Evolutionary conservation across 2,329 filamentous ascomycete species (phyloP), one percentile per base, ranked within the genome.

Genomic region (Aureobasidium musti): DNA sequence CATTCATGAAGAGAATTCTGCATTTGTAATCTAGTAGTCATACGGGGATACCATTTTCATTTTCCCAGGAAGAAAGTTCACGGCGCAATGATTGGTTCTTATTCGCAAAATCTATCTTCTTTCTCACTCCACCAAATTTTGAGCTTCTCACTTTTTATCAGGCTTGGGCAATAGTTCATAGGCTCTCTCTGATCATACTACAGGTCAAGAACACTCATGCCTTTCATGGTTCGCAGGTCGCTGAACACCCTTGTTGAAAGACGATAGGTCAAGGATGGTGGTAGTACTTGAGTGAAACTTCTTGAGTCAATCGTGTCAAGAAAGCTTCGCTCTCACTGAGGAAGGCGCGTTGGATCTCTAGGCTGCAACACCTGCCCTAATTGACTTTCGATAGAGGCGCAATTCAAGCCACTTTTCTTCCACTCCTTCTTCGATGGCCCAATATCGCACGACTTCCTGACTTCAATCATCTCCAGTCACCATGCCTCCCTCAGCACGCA

Each of bases 1-100:
- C 54, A 60, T 47, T 56, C 30, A 19, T 65, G 26, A 47, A 45
- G 50, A 47, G 37, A 65, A 56, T 19, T 50, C 50, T 54, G 50
- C 61, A 65, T 65, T 65, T 65, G 61, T 65, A 65, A 65, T 65
- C 50, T 65, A 65, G 61, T 56, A 65, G 61, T 56, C 45, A 65
- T 45, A 47, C 52, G 50, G 50, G 39, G 61, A 43, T 43, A 63
- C 26, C 45, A 35, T 65, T 56, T 65, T 65, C 37, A 54, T 65
- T 65, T 64, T 35, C 49, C 21, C 50, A 35, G 47, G 59, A 52
- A 52, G 59, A 63, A 63, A 43, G 23, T 52, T 54, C 61, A 65
- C 50, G 61, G 35, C 49, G 61, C 49, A 56, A 54, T 63, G 47
- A 41, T 64, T 64, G 47, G 49, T 50, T 63, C 39, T 56, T 54